A percentile compares a stretch with the other conserved stretches of the same genome.
phyloP scores from a whole-genome alignment of 352 stramenopile species.

The Pythium rhizo-oryzae region DNA sequence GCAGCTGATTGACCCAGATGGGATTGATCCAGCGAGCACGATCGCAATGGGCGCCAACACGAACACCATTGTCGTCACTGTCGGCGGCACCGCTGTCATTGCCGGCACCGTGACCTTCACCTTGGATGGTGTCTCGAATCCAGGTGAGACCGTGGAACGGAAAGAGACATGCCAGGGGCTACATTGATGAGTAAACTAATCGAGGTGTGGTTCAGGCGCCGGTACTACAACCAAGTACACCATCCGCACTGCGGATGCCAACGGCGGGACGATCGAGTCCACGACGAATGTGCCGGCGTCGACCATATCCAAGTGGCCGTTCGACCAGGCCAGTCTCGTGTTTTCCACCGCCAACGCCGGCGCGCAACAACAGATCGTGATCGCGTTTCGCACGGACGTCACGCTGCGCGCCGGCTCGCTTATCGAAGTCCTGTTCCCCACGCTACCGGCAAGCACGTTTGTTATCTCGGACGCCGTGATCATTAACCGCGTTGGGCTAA shows the following conservation, averaged over 20 bases:
- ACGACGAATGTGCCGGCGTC: slow-evolving; percentile 33
- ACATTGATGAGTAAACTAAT: too few species aligned
- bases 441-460: slow-evolving; percentile 41
- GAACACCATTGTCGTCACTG: slow-evolving; percentile 40
- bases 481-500: slow-evolving; percentile 27
- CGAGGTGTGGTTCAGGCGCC: slow-evolving; percentile 31
- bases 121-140: slow-evolving; percentile 57
- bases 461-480: slow-evolving; percentile 33
- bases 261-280: slow-evolving; percentile 40
- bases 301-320: slow-evolving; percentile 31
- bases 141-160: slow-evolving; percentile 33
- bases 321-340: slow-evolving; percentile 35
- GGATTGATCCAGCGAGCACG: slow-evolving; percentile 34
- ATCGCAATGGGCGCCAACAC: slow-evolving; percentile 32
- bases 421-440: slow-evolving; percentile 54
- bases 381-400: slow-evolving; percentile 49
- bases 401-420: slow-evolving; percentile 40
- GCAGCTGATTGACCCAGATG: slow-evolving; percentile 25
- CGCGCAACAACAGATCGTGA: slow-evolving; percentile 31
- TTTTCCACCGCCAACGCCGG: slow-evolving; percentile 38
- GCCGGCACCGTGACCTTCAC: slow-evolving; percentile 45
- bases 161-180: not conserved
- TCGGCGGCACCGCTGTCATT: slow-evolving; percentile 26
- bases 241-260: slow-evolving; percentile 39
- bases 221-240: slow-evolving; percentile 43